Base-by-base conservation (phyloP, 306 rosid species). In the Citrullus mucosospermus region DNA sequence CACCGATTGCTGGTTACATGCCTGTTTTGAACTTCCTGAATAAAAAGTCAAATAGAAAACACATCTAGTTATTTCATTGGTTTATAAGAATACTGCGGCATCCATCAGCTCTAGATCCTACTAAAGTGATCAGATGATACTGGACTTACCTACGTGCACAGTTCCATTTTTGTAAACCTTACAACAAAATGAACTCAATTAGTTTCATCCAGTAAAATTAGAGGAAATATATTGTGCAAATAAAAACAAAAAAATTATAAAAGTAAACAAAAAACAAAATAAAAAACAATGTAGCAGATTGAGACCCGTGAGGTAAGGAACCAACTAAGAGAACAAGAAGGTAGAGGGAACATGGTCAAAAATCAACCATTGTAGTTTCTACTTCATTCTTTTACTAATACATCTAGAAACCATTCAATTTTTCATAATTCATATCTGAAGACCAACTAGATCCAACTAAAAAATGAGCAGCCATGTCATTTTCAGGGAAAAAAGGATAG, bases 91-190 rank as follows among this genome's bases (percentile, higher is more conserved):
- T 54, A 51, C n/a, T 20, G 75, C 2, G 39, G 38, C 76, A 48
- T 30, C 54, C 22, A 71, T 30, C 39, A 54, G 51, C 50, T 34
- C 50, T 17, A 66, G 72, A 30, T 75, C 48, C 50, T 17, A 66
- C 73, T 38, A 66, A 66, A 34, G 34, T 54, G 65, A 55, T 51
- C 48, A 32, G 50, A 41, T 48, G 54, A 78, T 25, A 60, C 4
- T 14, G 80, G 41, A 60, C 92, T 79, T 79, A 94, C 98, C 98
- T 75, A 83, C 72, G 84, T 82, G 93, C 78, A 86, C 69, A 65
- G 86, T 85, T 78, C 96, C 92, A 79, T 90, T 89, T 79, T 77
- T 85, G 79, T 75, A 82, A 78, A 87, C 93, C 97, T 89, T 50
- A 53, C 32, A 68, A 81, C 65, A 81, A 60, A 86, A 83, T 59